Conservation (phyloP, 2,329 filamentous ascomycete genomes). For the Claviceps spartinae region DNA sequence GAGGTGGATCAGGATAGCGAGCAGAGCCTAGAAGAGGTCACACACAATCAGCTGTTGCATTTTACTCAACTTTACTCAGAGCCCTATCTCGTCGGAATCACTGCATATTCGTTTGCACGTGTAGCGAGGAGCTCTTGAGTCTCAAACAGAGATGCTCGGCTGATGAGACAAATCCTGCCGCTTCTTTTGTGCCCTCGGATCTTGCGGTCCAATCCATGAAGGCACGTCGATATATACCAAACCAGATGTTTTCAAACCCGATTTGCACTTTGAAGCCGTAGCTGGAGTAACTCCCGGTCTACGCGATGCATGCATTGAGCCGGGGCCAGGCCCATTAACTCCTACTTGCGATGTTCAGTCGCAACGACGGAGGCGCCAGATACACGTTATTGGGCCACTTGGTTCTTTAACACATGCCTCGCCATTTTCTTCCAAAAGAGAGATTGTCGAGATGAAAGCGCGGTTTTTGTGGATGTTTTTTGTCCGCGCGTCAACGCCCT, state of each 20-base stretch:
- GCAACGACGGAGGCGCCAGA: conserved; percentile 34
- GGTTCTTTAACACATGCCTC: conserved; percentile 31
- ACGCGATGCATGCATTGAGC: conserved; percentile 34
- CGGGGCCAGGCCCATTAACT: conserved; percentile 45
- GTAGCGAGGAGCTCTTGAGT: conserved; percentile 26
- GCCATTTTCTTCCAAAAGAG: conserved; percentile 23
- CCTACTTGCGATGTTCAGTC: conserved; percentile 28
- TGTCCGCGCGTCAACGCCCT: conserved; percentile 66
- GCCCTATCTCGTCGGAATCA: conserved; percentile 32
- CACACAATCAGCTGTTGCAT: conserved; percentile 32
- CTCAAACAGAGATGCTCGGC: conserved; percentile 31
- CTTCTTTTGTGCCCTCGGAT: conserved; percentile 28
- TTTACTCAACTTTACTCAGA: conserved; percentile 19
- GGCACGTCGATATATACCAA: not conserved
- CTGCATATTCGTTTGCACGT: conserved; percentile 13
- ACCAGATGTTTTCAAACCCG: conserved; percentile 9
- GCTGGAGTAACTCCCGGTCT: conserved; percentile 11
- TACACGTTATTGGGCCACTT: conserved; percentile 15
- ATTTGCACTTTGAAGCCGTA: conserved; percentile 27
- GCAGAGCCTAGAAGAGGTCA: conserved; percentile 31
- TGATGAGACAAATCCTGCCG: conserved; percentile 23
- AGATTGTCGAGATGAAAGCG: conserved; percentile 39
- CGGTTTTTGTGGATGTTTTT: conserved; percentile 96
- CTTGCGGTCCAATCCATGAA: conserved; percentile 17
- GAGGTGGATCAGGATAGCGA: conserved; percentile 9